Percentiles rank a stretch among this genome's conserved stretches.
phyloP scores from a whole-genome alignment of 352 stramenopile species.

The Pythium plurisporium region DNA sequence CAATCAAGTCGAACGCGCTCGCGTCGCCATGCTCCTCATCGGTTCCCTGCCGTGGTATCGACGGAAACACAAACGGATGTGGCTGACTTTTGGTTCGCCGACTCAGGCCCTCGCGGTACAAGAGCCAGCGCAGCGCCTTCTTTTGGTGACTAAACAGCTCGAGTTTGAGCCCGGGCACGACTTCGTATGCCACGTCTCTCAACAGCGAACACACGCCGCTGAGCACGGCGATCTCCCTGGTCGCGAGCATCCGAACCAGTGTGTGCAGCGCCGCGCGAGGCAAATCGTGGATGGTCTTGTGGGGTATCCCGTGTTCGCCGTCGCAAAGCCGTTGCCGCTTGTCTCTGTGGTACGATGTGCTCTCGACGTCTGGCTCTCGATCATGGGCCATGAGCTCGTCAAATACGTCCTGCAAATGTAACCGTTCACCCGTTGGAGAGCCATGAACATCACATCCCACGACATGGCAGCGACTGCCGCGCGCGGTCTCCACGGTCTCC shows the following conservation, averaged over 20 bases:
- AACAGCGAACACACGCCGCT: slow-evolving; percentile 68
- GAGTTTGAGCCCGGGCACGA: slow-evolving; percentile 70
- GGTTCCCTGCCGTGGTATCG: background rate
- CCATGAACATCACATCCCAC: slow-evolving; percentile 55
- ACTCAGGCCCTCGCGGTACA: slow-evolving; percentile 53
- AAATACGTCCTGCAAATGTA: slow-evolving; percentile 33
- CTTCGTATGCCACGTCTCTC: slow-evolving; percentile 79
- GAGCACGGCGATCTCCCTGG: slow-evolving; percentile 51
- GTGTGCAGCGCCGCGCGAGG: slow-evolving; percentile 50
- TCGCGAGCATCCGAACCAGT: slow-evolving; percentile 56
- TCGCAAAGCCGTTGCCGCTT: slow-evolving; percentile 32
- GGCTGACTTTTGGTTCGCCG: slow-evolving; percentile 5
- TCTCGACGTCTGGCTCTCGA: slow-evolving; percentile 69
- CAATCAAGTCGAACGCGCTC: slow-evolving; percentile 57
- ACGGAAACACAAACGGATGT: slow-evolving; percentile 55
- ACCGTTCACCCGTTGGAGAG: background rate
- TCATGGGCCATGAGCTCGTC: slow-evolving; percentile 54
- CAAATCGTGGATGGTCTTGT: slow-evolving; percentile 38
- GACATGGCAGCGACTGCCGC: slow-evolving; percentile 53
- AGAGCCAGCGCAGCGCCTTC: slow-evolving; percentile 74
- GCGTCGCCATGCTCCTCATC: too few relatives aligned
- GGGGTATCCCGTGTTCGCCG: too few relatives aligned
- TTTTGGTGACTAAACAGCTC: slow-evolving; percentile 72
- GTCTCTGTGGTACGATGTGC: slow-evolving; percentile 49
- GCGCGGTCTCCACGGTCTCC: slow-evolving; percentile 28